phyloP scores from a whole-genome alignment of 2,329 filamentous ascomycete genomes.

The Scortechinia acanthostroma region DNA sequence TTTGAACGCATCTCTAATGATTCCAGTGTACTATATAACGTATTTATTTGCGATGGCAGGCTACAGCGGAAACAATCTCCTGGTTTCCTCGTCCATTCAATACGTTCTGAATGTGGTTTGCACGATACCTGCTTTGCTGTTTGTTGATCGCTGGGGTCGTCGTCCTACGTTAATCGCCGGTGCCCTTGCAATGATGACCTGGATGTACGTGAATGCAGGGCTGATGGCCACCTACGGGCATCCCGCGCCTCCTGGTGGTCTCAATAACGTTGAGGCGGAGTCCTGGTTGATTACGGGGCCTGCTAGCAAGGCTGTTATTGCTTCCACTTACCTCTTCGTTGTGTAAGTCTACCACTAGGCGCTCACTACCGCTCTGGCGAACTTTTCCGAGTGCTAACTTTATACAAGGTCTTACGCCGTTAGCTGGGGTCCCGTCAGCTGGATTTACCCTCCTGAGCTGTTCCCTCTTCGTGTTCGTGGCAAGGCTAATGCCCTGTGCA shows the following conservation, averaged over 20 bases:
- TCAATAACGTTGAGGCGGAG: conserved; percentile 20
- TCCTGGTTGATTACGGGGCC: conserved; percentile 37
- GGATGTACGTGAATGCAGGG: conserved; percentile 35
- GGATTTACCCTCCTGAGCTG: conserved; percentile 37
- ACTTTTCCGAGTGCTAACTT: too few relatives aligned
- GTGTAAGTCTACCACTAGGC: too few relatives aligned
- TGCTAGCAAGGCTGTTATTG: conserved; percentile 50
- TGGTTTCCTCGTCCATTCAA: conserved; percentile 63
- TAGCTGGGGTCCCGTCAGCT: conserved; percentile 33
- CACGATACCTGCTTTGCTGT: conserved; percentile 71
- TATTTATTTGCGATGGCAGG: conserved; percentile 71
- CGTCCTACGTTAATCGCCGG: conserved; percentile 61
- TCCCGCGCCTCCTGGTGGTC: conserved; percentile 10
- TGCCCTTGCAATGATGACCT: conserved; percentile 52
- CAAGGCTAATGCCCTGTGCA: conserved; percentile 43
- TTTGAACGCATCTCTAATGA: neutral
- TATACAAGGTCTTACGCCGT: conserved; percentile 34
- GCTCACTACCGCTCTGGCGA: too few relatives aligned
- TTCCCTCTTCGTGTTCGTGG: conserved; percentile 36
- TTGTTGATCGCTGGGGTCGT: conserved; percentile 70
- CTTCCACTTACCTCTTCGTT: conserved; percentile 59
- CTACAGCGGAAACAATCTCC: conserved; percentile 44
- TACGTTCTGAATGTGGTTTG: conserved; percentile 76
- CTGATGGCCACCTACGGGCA: conserved; percentile 32
- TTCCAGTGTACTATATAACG: conserved; percentile 55